Percentiles rank a stretch among this genome's conserved stretches.
phyloP scores from a whole-genome alignment of 306 rosid species.

The Mucuna pruriens region DNA sequence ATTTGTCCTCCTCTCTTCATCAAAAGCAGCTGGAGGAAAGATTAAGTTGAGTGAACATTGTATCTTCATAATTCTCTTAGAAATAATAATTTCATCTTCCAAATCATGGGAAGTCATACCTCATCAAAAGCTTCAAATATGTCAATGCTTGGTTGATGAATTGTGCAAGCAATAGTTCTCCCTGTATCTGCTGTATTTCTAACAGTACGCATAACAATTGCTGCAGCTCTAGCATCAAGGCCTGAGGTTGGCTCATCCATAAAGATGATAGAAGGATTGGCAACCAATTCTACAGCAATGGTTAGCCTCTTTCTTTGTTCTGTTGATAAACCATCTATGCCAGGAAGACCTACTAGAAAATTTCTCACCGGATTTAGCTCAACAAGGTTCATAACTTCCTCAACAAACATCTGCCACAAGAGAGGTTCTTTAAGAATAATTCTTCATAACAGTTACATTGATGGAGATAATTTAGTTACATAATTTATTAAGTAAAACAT shows the following conservation, averaged over 20 bases:
- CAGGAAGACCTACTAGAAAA: conserved; percentile 64
- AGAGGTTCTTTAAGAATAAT: conserved; percentile 15
- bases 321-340: conserved; percentile 54
- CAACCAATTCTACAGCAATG: conserved; percentile 61
- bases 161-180: conserved; percentile 64
- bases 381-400: conserved; percentile 59
- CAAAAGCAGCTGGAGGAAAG: conserved; percentile 52
- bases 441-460: background rate
- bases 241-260: conserved; percentile 73
- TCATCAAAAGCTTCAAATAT: conserved; percentile 64
- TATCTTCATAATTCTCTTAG: background rate
- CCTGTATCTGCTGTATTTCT: conserved; percentile 63
- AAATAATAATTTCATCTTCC: conserved; percentile 7
- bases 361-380: conserved; percentile 54
- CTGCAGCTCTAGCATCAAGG: conserved; percentile 66
- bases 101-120: conserved; percentile 42
- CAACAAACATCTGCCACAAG: conserved; percentile 53
- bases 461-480: background rate
- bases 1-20: conserved; percentile 67
- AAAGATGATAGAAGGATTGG: conserved; percentile 65
- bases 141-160: conserved; percentile 72
- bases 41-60: background rate
- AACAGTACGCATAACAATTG: conserved; percentile 62
- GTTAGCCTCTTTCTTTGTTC: conserved; percentile 68
- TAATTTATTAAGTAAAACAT: background rate